phyloP scores from a whole-genome alignment of 345 rosid genomes.

The Cardiospermum halicacabum region DNA sequence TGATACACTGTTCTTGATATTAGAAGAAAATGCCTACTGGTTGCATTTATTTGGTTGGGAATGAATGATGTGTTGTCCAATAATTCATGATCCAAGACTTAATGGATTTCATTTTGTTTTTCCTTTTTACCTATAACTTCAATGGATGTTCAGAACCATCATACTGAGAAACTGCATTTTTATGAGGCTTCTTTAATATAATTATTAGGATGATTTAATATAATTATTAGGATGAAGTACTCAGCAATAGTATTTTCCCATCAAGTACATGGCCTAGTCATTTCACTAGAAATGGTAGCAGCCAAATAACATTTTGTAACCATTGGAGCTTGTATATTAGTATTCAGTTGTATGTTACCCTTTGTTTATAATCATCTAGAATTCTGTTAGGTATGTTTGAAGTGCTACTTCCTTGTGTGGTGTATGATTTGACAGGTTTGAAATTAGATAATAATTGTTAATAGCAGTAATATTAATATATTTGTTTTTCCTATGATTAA shows the following conservation, averaged over 20 bases:
- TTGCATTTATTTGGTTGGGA: neutral
- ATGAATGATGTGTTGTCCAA: neutral
- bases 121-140: neutral
- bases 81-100: neutral
- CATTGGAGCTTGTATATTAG: neutral
- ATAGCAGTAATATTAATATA: too few species aligned
- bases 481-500: too few species aligned
- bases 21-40: neutral
- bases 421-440: too few species aligned
- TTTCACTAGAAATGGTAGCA: neutral
- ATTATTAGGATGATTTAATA: neutral
- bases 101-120: neutral
- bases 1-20: neutral
- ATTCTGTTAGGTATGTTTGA: neutral
- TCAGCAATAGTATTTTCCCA: neutral
- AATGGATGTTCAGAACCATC: neutral
- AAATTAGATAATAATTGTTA: too few species aligned
- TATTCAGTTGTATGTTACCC: neutral
- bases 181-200: neutral
- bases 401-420: too few species aligned
- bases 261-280: neutral
- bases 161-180: neutral
- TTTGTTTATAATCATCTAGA: neutral
- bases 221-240: neutral
- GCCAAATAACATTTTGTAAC: neutral